Evolutionary conservation across 148 eudicot species (phyloP), one percentile per base, ranked within the genome.

Genomic region (Spergularia marina): DNA sequence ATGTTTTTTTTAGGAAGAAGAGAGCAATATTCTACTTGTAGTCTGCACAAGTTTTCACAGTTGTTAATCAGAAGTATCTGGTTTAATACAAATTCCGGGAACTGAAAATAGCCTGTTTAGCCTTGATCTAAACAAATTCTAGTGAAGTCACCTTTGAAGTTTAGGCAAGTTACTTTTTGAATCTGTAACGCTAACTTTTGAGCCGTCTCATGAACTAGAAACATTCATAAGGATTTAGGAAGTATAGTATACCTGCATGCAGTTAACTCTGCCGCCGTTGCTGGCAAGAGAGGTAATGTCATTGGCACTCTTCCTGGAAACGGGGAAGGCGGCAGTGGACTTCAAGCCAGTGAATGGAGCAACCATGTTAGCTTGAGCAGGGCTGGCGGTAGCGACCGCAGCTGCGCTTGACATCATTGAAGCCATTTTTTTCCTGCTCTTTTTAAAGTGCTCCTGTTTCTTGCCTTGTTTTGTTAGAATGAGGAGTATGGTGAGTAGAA

Each of bases 291-390:
- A 74, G 39, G 79, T 73, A 63, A 78, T 55, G 85, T 80, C 83
- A 55, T 41, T 44, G 49, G 12, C 72, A 53, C 52, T 21, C 83
- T 81, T 85, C 74, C 44, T 74, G 54, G 82, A 81, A 36, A 65
- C 75, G 8, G 88, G 86, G 76, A 81, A 85, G 36, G 86, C 60
- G 0, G 85, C 39, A 40, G 39, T 17, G 12, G 84, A 80, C 82
- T 83, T 87, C 78, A 85, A 85, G 40, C 90, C 87, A 54, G 78
- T 72, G 77, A 87, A 87, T 4, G 87, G 87, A 13, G 90, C 87
- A 15, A 84, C 86, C 79, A 81, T 79, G 82, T 62, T 81, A 20
- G 88, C 80, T 13, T 83, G 90, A 71, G 83, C 87, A 2, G 76
- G 20, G 59, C 76, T 74, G 73, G 77, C 44, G 49, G 71, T 80